Evolutionary conservation across 331 rosid species (phyloP), one percentile per base, ranked within the genome.

Genomic region (Pyracantha coccinea): DNA sequence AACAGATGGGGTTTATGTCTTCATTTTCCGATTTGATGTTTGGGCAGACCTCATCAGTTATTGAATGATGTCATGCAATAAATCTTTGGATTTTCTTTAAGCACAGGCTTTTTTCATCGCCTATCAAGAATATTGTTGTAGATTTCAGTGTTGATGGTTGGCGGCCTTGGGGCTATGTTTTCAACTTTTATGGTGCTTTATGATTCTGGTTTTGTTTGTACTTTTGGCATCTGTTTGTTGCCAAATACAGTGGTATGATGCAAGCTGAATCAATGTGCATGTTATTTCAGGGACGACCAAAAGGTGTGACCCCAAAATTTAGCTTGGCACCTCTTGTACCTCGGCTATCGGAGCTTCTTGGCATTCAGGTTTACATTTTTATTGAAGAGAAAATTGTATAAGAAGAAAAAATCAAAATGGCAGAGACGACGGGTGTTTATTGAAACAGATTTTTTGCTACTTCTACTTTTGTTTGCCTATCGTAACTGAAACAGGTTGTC

Each of bases 281-380:
- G 64, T 71, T 47, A 57, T 68, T 87, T 81, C 90, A 95, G 99
- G 99, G 99, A 78, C 82, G 99, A 41, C 99, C 99, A 29, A 95
- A 95, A 79, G 99, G 99, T 80, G 97, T 92, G 17, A 95, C 97
- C 61, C 96, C 97, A 75, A 95, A 95, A 58, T 95, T 78, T 79
- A 95, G 97, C 83, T 85, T 95, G 91, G 96, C 87, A 52, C 99
- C 99, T 85, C 99, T 95, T 80, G 96, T 95, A 32, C 89, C 97
- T 28, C 87, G 99, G 75, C 92, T 95, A 3, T 89, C 99, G 2
- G 91, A 95, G 75, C 99, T 95, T 78, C 92, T 95, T 81, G 99
- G 97, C 75, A 54, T 90, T 65, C 82, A 83, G 99, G 99, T 88
- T 75, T 63, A 19, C 31, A 47, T 78, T 59, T 68, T 25, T 62